Evolutionary conservation across 2,329 filamentous ascomycete genomes (phyloP).

Genomic region (Madurella fahalii): DNA sequence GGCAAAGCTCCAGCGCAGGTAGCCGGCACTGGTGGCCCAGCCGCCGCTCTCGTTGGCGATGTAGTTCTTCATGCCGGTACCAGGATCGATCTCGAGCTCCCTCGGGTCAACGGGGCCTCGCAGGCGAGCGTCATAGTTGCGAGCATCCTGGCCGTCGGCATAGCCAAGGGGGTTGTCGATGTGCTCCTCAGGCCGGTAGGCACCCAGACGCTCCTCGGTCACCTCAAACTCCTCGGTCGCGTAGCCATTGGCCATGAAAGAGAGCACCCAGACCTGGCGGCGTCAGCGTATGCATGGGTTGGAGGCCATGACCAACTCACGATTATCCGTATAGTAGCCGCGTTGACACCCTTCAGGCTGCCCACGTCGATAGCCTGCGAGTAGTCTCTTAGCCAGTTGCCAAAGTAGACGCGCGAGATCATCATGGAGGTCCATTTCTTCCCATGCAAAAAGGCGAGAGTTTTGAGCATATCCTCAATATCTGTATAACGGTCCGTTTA

Average conservation of each 20-base stretch:
- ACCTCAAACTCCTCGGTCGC: slow-evolving; percentile 85
- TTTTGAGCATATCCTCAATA: slow-evolving; percentile 78
- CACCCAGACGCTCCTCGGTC: slow-evolving; percentile 72
- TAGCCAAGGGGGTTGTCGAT: slow-evolving; percentile 81
- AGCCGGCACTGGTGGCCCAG: slow-evolving; percentile 88
- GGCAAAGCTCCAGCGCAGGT: slow-evolving; percentile 70
- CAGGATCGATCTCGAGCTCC: slow-evolving; percentile 68
- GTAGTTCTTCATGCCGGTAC: slow-evolving; percentile 98
- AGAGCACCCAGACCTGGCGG: slow-evolving; percentile 66
- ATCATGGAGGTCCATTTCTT: slow-evolving; percentile 82
- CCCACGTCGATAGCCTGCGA: slow-evolving; percentile 80
- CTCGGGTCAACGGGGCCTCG: slow-evolving; percentile 69
- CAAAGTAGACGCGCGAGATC: slow-evolving; percentile 76
- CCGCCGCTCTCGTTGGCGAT: slow-evolving; percentile 84
- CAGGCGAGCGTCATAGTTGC: slow-evolving; percentile 74
- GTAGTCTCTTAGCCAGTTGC: slow-evolving; percentile 84
- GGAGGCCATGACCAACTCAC: slow-evolving; percentile 5
- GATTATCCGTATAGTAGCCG: slow-evolving; percentile 72
- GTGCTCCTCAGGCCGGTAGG: slow-evolving; percentile 73
- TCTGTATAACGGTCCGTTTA: slow-evolving; percentile 41
- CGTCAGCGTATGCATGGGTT: slow-evolving; percentile 7
- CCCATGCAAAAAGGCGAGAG: slow-evolving; percentile 69
- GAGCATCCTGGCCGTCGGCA: slow-evolving; percentile 80
- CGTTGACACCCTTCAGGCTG: slow-evolving; percentile 72
- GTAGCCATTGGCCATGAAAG: slow-evolving; percentile 77